phyloP scores from a whole-genome alignment of 164 flowering plant genomes.

The Macadamia integrifolia region DNA sequence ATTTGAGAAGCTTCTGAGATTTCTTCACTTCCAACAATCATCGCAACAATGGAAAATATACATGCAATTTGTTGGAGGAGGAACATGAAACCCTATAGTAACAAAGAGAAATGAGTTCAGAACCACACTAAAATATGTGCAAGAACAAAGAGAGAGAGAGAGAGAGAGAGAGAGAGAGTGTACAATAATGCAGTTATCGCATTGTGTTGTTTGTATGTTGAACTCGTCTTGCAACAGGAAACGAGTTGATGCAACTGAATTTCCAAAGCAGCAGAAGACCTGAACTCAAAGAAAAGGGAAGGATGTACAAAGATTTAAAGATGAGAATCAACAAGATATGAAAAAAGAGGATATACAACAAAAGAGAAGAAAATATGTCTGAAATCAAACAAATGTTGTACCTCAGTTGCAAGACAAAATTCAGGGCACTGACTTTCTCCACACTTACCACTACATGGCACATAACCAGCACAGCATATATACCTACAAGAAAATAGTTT shows the following conservation, averaged over 20 bases:
- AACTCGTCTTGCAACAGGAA: slow-evolving; percentile 79
- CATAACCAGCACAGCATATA: slow-evolving; percentile 52
- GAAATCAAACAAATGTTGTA: slow-evolving; percentile 5
- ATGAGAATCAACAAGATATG: background rate
- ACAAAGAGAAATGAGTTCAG: background rate
- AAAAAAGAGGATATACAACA: background rate
- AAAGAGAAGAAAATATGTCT: background rate
- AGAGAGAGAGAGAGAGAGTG: slow-evolving; percentile 27
- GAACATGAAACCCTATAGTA: slow-evolving; percentile 61
- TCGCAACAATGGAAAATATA: slow-evolving; percentile 46
- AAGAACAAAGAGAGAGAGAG: slow-evolving; percentile 1
- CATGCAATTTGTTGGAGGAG: slow-evolving; percentile 72
- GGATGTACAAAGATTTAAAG: background rate
- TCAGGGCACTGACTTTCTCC: slow-evolving; percentile 61
- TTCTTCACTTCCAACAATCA: slow-evolving; percentile 43
- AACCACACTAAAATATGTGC: background rate
- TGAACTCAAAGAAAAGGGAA: slow-evolving; percentile 14
- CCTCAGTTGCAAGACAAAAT: slow-evolving; percentile 59
- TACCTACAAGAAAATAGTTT: slow-evolving; percentile 26
- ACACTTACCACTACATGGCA: slow-evolving; percentile 68
- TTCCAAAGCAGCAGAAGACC: slow-evolving; percentile 60
- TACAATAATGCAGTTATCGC: slow-evolving; percentile 83
- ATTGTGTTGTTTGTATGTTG: slow-evolving; percentile 67
- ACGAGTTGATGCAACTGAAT: slow-evolving; percentile 72
- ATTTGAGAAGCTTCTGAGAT: slow-evolving; percentile 41